Percentiles rank a stretch among this genome's conserved stretches.
These are phyloP conservation scores for Talaromyces adpressus DNA, from an alignment of 495 filamentous ascomycete genomes.

Conservation along the genomic window DNA sequence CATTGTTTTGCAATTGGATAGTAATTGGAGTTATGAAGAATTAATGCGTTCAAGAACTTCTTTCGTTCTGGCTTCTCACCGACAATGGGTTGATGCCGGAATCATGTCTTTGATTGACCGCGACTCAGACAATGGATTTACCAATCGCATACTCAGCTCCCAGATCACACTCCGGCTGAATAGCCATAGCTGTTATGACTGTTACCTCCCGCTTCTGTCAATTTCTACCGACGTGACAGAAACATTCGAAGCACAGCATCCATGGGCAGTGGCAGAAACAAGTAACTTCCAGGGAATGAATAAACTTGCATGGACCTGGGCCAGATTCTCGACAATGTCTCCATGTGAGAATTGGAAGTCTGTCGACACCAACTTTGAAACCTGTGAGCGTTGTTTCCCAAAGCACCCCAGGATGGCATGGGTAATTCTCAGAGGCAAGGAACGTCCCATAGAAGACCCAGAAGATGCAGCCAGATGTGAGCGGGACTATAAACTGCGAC, in stretches of 20 bases:
- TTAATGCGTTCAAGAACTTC: not conserved
- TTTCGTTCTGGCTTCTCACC: not conserved
- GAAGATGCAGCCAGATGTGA: slow-evolving; percentile 39
- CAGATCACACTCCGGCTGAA: not conserved
- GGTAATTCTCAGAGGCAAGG: slow-evolving; percentile 16
- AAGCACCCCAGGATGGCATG: slow-evolving; percentile 31
- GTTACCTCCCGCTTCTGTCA: slow-evolving; percentile 3
- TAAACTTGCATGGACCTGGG: slow-evolving; percentile 2
- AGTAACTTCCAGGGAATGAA: not conserved
- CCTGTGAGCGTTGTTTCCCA: slow-evolving; percentile 38
- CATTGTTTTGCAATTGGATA: slow-evolving; percentile 35
- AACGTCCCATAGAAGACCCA: slow-evolving; percentile 30
- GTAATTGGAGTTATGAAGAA: slow-evolving; percentile 17
- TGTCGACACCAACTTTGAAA: not conserved
- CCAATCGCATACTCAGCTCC: not conserved
- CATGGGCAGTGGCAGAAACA: not conserved
- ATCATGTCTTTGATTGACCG: not conserved
- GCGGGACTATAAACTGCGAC: slow-evolving; percentile 39
- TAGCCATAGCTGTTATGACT: not conserved
- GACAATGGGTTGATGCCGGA: not conserved
- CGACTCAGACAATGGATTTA: not conserved
- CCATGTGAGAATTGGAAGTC: slow-evolving; percentile 3
- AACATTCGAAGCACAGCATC: not conserved
- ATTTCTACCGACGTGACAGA: not conserved
- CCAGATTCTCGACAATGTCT: not conserved